These are phyloP conservation scores for Daldinia bambusicola DNA, from an alignment of 495 filamentous ascomycete species.

Conservation along the genomic window DNA sequence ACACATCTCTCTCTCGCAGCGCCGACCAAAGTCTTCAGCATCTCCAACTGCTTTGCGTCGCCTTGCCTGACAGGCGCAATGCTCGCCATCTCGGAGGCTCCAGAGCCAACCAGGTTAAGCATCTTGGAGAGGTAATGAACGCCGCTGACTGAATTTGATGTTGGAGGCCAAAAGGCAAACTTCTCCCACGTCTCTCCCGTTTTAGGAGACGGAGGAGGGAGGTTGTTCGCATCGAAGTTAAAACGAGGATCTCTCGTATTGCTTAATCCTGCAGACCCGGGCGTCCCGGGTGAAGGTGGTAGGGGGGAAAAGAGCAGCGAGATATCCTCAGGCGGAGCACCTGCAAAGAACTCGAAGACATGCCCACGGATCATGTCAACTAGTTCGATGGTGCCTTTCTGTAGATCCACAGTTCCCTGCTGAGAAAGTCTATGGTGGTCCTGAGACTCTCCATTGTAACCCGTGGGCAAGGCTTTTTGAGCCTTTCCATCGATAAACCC, in stretches of 20 bases:
- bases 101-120: slow-evolving; percentile 80
- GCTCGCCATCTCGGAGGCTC: slow-evolving; percentile 85
- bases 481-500: slow-evolving; percentile 89
- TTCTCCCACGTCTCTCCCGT: slow-evolving; percentile 88
- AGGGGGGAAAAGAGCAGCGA: slow-evolving; percentile 84
- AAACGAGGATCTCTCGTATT: slow-evolving; percentile 73
- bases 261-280: slow-evolving; percentile 57
- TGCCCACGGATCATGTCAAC: slow-evolving; percentile 82
- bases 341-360: slow-evolving; percentile 83
- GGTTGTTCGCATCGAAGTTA: slow-evolving; percentile 78
- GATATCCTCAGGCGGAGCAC: slow-evolving; percentile 89
- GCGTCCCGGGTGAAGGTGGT: slow-evolving; percentile 75
- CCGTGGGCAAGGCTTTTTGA: slow-evolving; percentile 81
- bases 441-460: slow-evolving; percentile 84
- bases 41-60: slow-evolving; percentile 67
- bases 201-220: slow-evolving; percentile 79
- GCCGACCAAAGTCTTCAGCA: slow-evolving; percentile 75
- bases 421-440: slow-evolving; percentile 84
- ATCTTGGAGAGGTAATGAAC: slow-evolving; percentile 86
- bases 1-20: slow-evolving; percentile 85
- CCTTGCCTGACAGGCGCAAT: slow-evolving; percentile 70
- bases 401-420: slow-evolving; percentile 74
- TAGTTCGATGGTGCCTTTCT: slow-evolving; percentile 81
- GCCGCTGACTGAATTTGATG: slow-evolving; percentile 87
- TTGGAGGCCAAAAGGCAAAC: slow-evolving; percentile 96